phyloP scores from a whole-genome alignment of 192 early-diverging fungal species.

The Gaertneriomyces sp. region DNA sequence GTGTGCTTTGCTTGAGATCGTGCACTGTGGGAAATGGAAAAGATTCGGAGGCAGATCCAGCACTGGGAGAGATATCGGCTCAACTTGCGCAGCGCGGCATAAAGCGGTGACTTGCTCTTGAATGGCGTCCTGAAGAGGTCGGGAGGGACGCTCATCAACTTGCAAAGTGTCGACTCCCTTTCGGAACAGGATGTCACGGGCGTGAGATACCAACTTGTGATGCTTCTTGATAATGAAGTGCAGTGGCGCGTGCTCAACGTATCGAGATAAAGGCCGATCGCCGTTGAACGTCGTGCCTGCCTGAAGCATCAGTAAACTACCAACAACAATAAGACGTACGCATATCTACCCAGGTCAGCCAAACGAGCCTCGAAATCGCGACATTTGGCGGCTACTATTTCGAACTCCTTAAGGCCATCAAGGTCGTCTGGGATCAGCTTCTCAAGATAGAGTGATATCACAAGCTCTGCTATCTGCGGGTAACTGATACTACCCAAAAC shows the following conservation, averaged over 20 bases:
- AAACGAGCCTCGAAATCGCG: background rate
- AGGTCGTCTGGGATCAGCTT: slow-evolving; percentile 4
- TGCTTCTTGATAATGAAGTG: slow-evolving; percentile 11
- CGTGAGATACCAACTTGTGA: background rate
- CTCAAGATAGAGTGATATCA: slow-evolving; percentile 13
- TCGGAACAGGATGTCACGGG: slow-evolving; percentile 4
- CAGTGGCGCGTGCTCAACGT: background rate
- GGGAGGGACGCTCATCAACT: background rate
- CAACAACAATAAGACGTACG: background rate
- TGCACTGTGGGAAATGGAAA: slow-evolving; percentile 27
- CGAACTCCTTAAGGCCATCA: background rate
- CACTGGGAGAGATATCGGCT: background rate
- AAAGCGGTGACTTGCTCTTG: no score
- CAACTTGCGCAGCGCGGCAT: background rate
- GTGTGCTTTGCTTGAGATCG: slow-evolving; percentile 14
- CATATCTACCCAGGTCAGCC: background rate
- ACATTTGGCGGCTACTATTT: background rate
- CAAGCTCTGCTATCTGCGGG: background rate
- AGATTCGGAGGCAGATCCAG: background rate
- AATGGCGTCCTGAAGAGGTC: background rate
- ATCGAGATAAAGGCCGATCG: background rate
- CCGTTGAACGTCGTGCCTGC: background rate
- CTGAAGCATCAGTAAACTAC: background rate
- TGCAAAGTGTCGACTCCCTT: background rate
- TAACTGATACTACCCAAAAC: slow-evolving; percentile 11